Percentiles rank a stretch among this genome's conserved stretches.
Evolutionary conservation across 805 yeast species (phyloP).

Genomic region (Scheffersomyces stipitis): DNA sequence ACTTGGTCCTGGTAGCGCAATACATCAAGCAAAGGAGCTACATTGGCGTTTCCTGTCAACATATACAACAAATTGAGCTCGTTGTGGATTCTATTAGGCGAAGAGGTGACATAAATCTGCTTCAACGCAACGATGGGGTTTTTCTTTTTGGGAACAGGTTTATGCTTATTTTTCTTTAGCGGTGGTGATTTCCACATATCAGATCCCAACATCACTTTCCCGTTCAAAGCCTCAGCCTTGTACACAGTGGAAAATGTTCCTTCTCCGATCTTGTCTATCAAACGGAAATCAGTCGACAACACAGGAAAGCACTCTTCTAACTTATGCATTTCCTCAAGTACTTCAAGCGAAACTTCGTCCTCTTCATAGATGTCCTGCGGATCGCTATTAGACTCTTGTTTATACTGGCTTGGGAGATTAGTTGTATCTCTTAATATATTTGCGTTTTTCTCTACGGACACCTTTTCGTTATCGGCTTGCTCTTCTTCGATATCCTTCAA

Average conservation of each 20-base stretch:
- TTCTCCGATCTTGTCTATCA: slow-evolving; percentile 63
- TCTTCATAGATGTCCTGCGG: slow-evolving; percentile 20
- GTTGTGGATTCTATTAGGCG: slow-evolving; percentile 87
- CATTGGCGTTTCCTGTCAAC: slow-evolving; percentile 65
- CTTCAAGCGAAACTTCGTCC: slow-evolving; percentile 52
- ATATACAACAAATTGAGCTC: slow-evolving; percentile 78
- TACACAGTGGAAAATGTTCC: slow-evolving; percentile 66
- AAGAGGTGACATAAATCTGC: slow-evolving; percentile 90
- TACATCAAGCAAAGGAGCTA: slow-evolving; percentile 90
- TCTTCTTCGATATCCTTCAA: not conserved
- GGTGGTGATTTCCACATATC: slow-evolving; percentile 49
- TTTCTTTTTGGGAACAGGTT: slow-evolving; percentile 21
- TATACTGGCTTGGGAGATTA: not conserved
- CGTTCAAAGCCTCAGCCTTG: slow-evolving; percentile 55
- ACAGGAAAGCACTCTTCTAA: slow-evolving; percentile 56
- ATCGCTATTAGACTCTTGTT: slow-evolving; percentile 1
- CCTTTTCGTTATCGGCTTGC: not conserved
- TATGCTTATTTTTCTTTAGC: slow-evolving; percentile 26
- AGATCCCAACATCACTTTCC: slow-evolving; percentile 34
- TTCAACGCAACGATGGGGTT: slow-evolving; percentile 78
- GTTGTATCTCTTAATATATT: too few species aligned
- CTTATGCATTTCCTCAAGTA: slow-evolving; percentile 56
- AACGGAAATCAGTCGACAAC: slow-evolving; percentile 46
- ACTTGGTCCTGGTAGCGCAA: slow-evolving; percentile 88
- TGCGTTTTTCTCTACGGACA: not conserved